A percentile compares a stretch with the other conserved stretches of the same genome.
Conservation (phyloP, 1,284 basidiomycete species). For the Moesziomyces parantarcticus region DNA sequence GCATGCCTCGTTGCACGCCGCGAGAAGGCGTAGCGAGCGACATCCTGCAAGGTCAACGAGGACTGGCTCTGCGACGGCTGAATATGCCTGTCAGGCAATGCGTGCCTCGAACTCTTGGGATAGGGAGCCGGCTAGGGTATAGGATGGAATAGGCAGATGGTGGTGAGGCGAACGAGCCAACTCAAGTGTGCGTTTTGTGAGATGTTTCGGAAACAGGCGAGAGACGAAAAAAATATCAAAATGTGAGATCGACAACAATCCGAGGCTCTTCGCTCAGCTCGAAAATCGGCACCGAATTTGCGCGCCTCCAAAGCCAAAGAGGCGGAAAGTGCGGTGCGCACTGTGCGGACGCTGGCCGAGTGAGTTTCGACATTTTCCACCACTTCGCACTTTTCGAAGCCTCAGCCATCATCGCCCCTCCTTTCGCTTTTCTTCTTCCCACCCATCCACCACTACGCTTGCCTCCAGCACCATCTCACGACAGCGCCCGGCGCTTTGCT, state of each 20-base stretch:
- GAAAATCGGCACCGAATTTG: no score
- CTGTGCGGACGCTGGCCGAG: no score
- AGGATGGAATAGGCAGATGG: no score
- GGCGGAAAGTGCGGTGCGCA: no score
- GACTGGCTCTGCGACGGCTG: not conserved
- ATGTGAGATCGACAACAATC: no score
- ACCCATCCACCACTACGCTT: not conserved
- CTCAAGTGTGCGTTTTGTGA: no score
- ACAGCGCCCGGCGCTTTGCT: not conserved
- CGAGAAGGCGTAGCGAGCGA: slow-evolving; percentile 16
- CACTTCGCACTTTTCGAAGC: not conserved
- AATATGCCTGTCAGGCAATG: not conserved
- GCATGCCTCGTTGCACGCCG: slow-evolving; percentile 16
- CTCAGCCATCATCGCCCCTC: not conserved
- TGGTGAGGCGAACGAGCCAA: no score
- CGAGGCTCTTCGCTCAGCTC: no score
- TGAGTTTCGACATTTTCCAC: not conserved
- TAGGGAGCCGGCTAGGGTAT: no score
- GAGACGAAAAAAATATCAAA: no score
- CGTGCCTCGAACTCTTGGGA: not conserved
- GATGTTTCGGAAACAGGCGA: no score
- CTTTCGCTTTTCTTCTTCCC: not conserved
- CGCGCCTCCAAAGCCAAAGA: not conserved
- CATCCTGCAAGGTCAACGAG: slow-evolving; percentile 1
- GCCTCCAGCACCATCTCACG: not conserved